Evolutionary conservation across 768 basidiomycete genomes (phyloP).

Genomic region (Pleurotus sapidus): DNA sequence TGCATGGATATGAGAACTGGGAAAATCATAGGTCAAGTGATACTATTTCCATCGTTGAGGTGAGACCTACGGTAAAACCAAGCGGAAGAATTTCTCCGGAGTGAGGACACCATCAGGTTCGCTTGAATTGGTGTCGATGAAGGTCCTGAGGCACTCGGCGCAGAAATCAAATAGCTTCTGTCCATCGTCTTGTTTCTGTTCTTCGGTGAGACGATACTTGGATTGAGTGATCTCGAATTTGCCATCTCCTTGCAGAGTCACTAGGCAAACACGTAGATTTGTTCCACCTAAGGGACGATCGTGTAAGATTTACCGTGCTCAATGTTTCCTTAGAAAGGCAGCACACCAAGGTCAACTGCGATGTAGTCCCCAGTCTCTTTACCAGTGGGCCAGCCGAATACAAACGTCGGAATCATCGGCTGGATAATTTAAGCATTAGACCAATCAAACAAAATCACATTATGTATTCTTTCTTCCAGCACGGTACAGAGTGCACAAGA

Average conservation of each 20-base stretch:
- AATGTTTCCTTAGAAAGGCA: slow-evolving; percentile 7
- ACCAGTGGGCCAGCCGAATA: slow-evolving; percentile 94
- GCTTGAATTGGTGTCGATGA: slow-evolving; percentile 72
- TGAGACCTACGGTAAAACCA: slow-evolving; percentile 92
- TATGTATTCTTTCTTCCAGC: not conserved
- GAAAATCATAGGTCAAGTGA: slow-evolving; percentile 10
- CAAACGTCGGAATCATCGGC: slow-evolving; percentile 97
- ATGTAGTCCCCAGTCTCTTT: slow-evolving; percentile 87
- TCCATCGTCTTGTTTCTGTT: slow-evolving; percentile 98
- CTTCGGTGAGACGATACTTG: slow-evolving; percentile 95
- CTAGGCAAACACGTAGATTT: slow-evolving; percentile 97
- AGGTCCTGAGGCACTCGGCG: slow-evolving; percentile 87
- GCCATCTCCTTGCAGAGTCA: slow-evolving; percentile 86
- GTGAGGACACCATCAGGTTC: slow-evolving; percentile 45
- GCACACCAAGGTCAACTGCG: slow-evolving; percentile 82
- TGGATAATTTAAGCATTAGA: slow-evolving; percentile 24
- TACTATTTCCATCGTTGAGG: too few relatives aligned
- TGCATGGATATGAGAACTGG: slow-evolving; percentile 94
- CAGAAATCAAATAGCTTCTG: slow-evolving; percentile 97
- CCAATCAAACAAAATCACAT: not conserved
- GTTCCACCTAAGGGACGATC: slow-evolving; percentile 65
- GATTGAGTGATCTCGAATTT: slow-evolving; percentile 98
- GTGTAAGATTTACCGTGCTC: slow-evolving; percentile 4
- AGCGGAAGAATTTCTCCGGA: slow-evolving; percentile 68
- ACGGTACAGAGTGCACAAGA: not conserved